Evolutionary conservation across 1,284 basidiomycete species (phyloP).

Genomic region (Naganishia sp.): DNA sequence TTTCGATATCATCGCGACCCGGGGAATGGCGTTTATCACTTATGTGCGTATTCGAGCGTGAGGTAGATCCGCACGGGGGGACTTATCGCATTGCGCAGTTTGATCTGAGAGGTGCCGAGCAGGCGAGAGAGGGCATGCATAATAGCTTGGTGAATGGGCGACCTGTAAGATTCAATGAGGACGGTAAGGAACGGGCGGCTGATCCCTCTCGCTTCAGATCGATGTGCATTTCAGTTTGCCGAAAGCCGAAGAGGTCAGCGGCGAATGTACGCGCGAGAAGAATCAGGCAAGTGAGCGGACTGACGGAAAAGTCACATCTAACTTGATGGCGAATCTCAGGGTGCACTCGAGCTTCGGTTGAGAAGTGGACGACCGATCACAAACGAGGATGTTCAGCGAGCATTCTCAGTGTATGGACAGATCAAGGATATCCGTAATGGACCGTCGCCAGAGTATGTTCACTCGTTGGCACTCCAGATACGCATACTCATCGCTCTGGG

Average conservation of each 20-base stretch:
- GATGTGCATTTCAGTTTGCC: slow-evolving; percentile 97
- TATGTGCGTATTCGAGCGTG: slow-evolving; percentile 67
- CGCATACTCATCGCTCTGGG: background rate
- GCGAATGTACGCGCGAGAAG: slow-evolving; percentile 76
- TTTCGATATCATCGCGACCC: slow-evolving; percentile 88
- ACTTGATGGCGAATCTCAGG: slow-evolving; percentile 47
- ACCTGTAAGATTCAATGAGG: slow-evolving; percentile 62
- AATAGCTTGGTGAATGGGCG: slow-evolving; percentile 79
- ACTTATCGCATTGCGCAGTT: slow-evolving; percentile 59
- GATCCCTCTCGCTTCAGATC: slow-evolving; percentile 61
- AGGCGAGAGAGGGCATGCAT: slow-evolving; percentile 82
- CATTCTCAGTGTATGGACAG: slow-evolving; percentile 85
- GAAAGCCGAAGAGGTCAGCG: slow-evolving; percentile 72
- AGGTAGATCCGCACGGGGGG: background rate
- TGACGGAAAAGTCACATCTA: too few relatives aligned
- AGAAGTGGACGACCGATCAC: slow-evolving; percentile 67
- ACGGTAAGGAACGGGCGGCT: background rate
- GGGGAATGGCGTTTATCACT: slow-evolving; percentile 97
- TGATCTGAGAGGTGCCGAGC: slow-evolving; percentile 86
- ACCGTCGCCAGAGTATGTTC: slow-evolving; percentile 67
- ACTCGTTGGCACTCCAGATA: background rate
- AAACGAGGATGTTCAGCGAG: slow-evolving; percentile 76
- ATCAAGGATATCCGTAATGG: slow-evolving; percentile 74
- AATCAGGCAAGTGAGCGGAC: slow-evolving; percentile 65
- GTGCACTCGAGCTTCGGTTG: slow-evolving; percentile 76